These are phyloP conservation scores for Ilex aquifolium DNA, from an alignment of 257 asterid species.

Conservation along the genomic window DNA sequence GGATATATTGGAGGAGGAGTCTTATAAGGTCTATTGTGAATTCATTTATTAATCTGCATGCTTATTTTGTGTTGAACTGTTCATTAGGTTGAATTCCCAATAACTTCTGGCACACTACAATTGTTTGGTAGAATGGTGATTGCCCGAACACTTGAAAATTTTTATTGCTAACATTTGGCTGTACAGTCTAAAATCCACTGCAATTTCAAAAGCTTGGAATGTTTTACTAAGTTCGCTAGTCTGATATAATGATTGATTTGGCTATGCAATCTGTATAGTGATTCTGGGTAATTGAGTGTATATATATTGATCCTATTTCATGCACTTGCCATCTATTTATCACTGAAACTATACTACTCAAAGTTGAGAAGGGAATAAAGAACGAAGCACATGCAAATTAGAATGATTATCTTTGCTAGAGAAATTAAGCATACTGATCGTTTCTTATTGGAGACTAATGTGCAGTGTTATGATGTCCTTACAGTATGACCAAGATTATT, in stretches of 20 bases:
- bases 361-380: no score
- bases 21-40: conserved; percentile 55
- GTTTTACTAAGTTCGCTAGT: no score
- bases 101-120: no score
- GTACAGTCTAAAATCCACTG: background rate
- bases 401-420: background rate
- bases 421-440: background rate
- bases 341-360: no score
- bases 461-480: conserved; percentile 9
- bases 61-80: background rate
- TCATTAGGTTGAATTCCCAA: background rate
- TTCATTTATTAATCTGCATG: conserved; percentile 3
- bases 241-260: no score
- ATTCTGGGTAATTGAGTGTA: no score
- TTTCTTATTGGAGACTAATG: conserved; percentile 10
- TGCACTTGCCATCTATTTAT: no score
- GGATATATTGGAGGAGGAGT: conserved; percentile 73
- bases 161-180: background rate
- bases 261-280: no score
- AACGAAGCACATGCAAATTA: background rate
- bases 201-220: background rate
- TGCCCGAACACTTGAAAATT: background rate
- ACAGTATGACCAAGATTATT: conserved; percentile 92
- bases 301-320: no score
- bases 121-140: no score